These are phyloP conservation scores for Aspergillus hortae DNA, from an alignment of 2,329 filamentous ascomycete genomes.

Conservation along the genomic window DNA sequence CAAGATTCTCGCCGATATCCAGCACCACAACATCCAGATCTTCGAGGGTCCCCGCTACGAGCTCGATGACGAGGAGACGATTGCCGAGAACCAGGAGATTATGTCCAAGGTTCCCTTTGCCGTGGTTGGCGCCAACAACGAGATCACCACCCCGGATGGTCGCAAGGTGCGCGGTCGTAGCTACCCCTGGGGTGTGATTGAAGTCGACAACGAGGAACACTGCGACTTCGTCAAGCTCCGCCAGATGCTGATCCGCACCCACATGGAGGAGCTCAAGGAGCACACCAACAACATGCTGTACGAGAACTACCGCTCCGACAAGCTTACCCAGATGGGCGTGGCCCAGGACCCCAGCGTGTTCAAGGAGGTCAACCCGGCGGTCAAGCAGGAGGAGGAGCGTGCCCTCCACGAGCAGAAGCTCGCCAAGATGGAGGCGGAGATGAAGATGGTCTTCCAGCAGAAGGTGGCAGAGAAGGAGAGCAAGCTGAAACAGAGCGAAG, in stretches of 20 bases:
- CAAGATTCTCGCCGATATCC: constrained; percentile 94
- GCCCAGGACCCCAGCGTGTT: constrained; percentile 98
- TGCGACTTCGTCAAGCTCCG: constrained; percentile 99
- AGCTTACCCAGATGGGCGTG: constrained; percentile 97
- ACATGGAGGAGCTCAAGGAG: constrained; percentile 99
- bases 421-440: constrained; percentile 99
- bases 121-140: constrained; percentile 92
- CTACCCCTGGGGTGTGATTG: constrained; percentile 97
- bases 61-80: constrained; percentile 98
- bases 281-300: constrained; percentile 99
- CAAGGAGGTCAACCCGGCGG: constrained; percentile 99
- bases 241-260: constrained; percentile 99
- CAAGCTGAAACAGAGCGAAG: constrained; percentile 98
- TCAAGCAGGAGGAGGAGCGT: constrained; percentile 99
- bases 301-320: constrained; percentile 99
- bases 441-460: constrained; percentile 99
- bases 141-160: constrained; percentile 86
- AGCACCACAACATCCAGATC: constrained; percentile 96
- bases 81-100: constrained; percentile 99
- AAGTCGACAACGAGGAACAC: constrained; percentile 99
- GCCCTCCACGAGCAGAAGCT: constrained; percentile 98
- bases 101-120: constrained; percentile 99
- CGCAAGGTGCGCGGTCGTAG: constrained; percentile 93
- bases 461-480: constrained; percentile 99
- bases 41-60: constrained; percentile 98